These are phyloP conservation scores for Iberis pinnata DNA, from an alignment of 345 rosid species.

Conservation along the genomic window DNA sequence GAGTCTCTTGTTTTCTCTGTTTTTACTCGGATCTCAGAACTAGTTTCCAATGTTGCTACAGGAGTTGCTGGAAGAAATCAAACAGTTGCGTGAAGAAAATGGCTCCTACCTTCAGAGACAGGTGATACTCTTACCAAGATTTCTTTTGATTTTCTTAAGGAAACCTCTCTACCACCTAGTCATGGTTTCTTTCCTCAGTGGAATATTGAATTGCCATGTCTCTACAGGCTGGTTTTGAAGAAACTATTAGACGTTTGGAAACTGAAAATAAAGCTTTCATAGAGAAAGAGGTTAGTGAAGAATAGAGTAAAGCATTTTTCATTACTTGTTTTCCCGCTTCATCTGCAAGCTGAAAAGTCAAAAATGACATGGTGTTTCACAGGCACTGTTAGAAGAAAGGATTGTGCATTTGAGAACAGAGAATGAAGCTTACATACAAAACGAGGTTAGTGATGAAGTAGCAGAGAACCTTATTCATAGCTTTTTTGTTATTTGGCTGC, in stretches of 20 bases:
- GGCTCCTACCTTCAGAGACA: conserved; percentile 40
- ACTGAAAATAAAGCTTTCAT: conserved; percentile 40
- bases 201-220: conserved; percentile 1
- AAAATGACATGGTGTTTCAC: conserved; percentile 5
- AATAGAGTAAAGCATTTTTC: not conserved
- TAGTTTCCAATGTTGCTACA: conserved; percentile 27
- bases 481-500: conserved; percentile 6
- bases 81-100: conserved; percentile 39
- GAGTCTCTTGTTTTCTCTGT: conserved; percentile 6
- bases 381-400: conserved; percentile 27
- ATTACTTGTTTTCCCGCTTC: not conserved
- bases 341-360: conserved; percentile 10
- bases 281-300: conserved; percentile 42
- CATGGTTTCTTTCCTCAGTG: not conserved
- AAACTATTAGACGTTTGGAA: conserved; percentile 37
- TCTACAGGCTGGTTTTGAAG: conserved; percentile 46
- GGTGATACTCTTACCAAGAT: conserved; percentile 30
- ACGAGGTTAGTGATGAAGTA: conserved; percentile 15
- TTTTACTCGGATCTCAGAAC: conserved; percentile 2
- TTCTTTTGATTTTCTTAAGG: not conserved
- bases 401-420: conserved; percentile 20
- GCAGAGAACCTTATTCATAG: not conserved
- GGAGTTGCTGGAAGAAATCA: conserved; percentile 45
- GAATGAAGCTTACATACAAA: conserved; percentile 23
- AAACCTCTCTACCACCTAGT: not conserved